phyloP scores from a whole-genome alignment of 805 yeast genomes.

The Teunomyces panamensis region DNA sequence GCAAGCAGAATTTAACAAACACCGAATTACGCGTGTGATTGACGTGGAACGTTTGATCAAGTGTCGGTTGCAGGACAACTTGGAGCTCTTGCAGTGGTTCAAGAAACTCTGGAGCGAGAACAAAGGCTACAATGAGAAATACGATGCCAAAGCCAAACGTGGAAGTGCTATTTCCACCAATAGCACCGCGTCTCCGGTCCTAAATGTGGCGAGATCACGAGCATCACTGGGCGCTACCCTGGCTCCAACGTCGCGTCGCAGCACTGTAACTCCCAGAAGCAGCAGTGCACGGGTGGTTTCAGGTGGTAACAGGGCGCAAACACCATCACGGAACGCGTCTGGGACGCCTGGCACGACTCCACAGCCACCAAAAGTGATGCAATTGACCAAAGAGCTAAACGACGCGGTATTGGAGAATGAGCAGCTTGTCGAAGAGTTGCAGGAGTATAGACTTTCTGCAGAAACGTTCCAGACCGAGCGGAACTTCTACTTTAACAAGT shows the following conservation, averaged over 20 bases:
- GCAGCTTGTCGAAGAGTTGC: slow-evolving; percentile 47
- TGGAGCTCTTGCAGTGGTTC: slow-evolving; percentile 93
- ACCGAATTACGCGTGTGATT: slow-evolving; percentile 66
- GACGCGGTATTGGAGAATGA: slow-evolving; percentile 42
- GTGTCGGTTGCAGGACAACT: slow-evolving; percentile 89
- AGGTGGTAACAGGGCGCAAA: slow-evolving; percentile 5
- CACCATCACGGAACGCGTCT: slow-evolving; percentile 3
- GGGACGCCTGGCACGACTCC: slow-evolving; percentile 3
- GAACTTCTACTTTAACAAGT: slow-evolving; percentile 84
- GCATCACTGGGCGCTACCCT: slow-evolving; percentile 5
- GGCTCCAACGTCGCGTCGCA: slow-evolving; percentile 8
- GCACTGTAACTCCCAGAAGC: not conserved
- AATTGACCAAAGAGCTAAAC: slow-evolving; percentile 39
- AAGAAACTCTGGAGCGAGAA: slow-evolving; percentile 77
- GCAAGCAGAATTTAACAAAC: slow-evolving; percentile 74
- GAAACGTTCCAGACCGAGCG: slow-evolving; percentile 78
- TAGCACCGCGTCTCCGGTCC: not conserved
- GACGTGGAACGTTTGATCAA: slow-evolving; percentile 81
- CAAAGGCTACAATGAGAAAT: slow-evolving; percentile 57
- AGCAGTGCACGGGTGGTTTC: not conserved
- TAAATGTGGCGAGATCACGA: slow-evolving; percentile 4
- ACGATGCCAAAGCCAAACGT: slow-evolving; percentile 54
- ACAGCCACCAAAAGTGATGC: slow-evolving; percentile 9
- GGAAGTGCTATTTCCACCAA: not conserved
- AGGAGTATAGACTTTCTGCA: slow-evolving; percentile 56